Evolutionary conservation across 2,329 filamentous ascomycete genomes (phyloP).

Genomic region (Epichloe baconii): DNA sequence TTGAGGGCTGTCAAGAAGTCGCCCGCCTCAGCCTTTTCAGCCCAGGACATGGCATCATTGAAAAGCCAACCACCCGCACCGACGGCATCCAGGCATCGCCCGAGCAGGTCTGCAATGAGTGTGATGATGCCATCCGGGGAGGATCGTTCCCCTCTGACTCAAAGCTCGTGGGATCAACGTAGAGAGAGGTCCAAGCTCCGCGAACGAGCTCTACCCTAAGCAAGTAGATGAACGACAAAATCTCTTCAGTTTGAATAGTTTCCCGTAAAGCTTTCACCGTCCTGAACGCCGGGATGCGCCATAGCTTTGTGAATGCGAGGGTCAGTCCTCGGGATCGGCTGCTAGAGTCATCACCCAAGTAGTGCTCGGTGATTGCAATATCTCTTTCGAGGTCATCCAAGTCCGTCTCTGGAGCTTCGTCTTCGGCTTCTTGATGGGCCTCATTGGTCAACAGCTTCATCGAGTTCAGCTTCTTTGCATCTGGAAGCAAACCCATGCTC

Average conservation of each 20-base stretch:
- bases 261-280: slow-evolving; percentile 52
- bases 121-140: slow-evolving; percentile 56
- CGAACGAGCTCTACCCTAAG: slow-evolving; percentile 60
- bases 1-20: slow-evolving; percentile 54
- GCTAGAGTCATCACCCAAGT: slow-evolving; percentile 50
- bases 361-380: slow-evolving; percentile 53
- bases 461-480: slow-evolving; percentile 20
- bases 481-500: slow-evolving; percentile 49
- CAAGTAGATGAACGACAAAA: slow-evolving; percentile 58
- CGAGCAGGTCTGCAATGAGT: slow-evolving; percentile 58
- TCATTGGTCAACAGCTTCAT: slow-evolving; percentile 21
- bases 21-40: slow-evolving; percentile 40
- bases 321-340: slow-evolving; percentile 52
- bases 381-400: slow-evolving; percentile 51
- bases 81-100: slow-evolving; percentile 62
- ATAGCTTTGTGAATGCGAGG: slow-evolving; percentile 56
- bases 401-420: slow-evolving; percentile 33
- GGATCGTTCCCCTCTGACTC: slow-evolving; percentile 27
- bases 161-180: slow-evolving; percentile 45
- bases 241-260: slow-evolving; percentile 52
- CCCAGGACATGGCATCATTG: slow-evolving; percentile 40
- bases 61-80: slow-evolving; percentile 63
- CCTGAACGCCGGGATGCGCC: slow-evolving; percentile 44
- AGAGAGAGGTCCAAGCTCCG: slow-evolving; percentile 63
- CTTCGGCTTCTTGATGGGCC: slow-evolving; percentile 11